A percentile compares a stretch with the other conserved stretches of the same genome.
These are phyloP conservation scores for Spirogloea muscicola DNA, from an alignment of 139 green algal genomes.

Conservation along the genomic window DNA sequence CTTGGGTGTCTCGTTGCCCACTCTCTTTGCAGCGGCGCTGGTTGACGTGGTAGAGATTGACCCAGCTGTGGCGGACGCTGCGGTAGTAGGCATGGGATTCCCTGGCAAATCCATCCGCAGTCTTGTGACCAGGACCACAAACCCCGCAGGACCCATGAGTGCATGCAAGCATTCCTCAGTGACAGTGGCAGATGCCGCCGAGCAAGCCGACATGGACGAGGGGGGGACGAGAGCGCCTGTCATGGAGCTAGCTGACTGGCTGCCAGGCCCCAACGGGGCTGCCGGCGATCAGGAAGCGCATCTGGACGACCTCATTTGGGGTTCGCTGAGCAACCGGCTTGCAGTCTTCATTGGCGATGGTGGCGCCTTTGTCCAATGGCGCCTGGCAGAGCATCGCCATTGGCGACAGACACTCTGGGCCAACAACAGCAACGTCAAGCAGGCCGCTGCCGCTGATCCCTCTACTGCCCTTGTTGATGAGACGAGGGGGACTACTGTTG, in stretches of 20 bases:
- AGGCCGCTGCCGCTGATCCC: too few relatives aligned
- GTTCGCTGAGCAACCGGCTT: background rate
- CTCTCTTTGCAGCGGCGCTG: background rate
- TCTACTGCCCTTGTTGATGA: too few relatives aligned
- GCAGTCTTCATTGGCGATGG: constrained; percentile 10
- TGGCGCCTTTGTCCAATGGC: constrained; percentile 21
- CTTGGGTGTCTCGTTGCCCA: background rate
- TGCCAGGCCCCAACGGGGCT: too few relatives aligned
- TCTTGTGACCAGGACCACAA: too few relatives aligned
- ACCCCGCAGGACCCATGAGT: too few relatives aligned
- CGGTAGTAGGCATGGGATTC: constrained; percentile 55
- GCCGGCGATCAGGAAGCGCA: background rate
- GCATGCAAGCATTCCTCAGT: too few relatives aligned
- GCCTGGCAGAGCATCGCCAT: too few relatives aligned
- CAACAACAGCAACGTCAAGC: too few relatives aligned
- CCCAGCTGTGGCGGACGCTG: constrained; percentile 52
- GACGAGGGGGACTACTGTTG: too few relatives aligned
- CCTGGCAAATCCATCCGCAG: background rate
- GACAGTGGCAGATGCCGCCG: background rate
- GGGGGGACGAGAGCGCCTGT: too few relatives aligned
- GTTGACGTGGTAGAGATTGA: constrained; percentile 62
- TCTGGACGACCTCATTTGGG: background rate
- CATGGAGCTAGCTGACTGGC: too few relatives aligned
- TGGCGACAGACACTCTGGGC: background rate
- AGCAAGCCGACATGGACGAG: too few relatives aligned